Evolutionary conservation across 2,329 filamentous ascomycete species (phyloP).

Genomic region (Monilinia aucupariae): DNA sequence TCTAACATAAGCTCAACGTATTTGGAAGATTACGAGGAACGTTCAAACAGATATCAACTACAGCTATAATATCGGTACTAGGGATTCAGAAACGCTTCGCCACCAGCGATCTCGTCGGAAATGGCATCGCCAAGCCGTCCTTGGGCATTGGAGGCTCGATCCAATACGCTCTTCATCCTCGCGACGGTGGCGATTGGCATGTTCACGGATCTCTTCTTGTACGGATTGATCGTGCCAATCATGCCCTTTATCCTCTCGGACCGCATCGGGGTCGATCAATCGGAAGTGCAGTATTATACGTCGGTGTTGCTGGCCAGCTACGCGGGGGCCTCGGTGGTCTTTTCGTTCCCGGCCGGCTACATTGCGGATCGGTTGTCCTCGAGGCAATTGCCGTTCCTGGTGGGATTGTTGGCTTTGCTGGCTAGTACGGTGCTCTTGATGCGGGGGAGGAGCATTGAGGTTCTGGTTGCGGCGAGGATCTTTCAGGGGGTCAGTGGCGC

Average conservation of each 20-base stretch:
- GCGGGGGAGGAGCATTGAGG: constrained; percentile 53
- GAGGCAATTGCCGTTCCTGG: constrained; percentile 52
- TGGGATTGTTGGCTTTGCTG: constrained; percentile 51
- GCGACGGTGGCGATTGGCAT: constrained; percentile 50
- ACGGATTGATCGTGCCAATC: constrained; percentile 53
- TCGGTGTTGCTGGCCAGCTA: constrained; percentile 50
- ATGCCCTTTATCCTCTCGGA: constrained; percentile 52
- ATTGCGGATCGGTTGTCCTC: constrained; percentile 49
- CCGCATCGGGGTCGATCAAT: constrained; percentile 43
- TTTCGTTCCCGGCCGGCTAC: constrained; percentile 47
- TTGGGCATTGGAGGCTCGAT: constrained; percentile 36
- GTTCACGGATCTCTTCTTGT: constrained; percentile 56
- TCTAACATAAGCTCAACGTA: no score
- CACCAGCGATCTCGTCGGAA: background rate
- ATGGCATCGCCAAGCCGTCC: background rate
- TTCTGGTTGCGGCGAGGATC: constrained; percentile 58
- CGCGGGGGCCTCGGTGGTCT: constrained; percentile 48
- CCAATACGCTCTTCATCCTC: constrained; percentile 53
- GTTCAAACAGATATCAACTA: no score
- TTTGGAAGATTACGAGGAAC: no score
- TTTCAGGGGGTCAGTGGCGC: constrained; percentile 65
- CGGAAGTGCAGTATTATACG: constrained; percentile 47
- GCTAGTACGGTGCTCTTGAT: constrained; percentile 62
- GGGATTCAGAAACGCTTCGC: no score
- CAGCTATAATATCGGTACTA: no score